Conservation (phyloP, 2,329 filamentous ascomycete species). For the Aspergillus sp. region DNA sequence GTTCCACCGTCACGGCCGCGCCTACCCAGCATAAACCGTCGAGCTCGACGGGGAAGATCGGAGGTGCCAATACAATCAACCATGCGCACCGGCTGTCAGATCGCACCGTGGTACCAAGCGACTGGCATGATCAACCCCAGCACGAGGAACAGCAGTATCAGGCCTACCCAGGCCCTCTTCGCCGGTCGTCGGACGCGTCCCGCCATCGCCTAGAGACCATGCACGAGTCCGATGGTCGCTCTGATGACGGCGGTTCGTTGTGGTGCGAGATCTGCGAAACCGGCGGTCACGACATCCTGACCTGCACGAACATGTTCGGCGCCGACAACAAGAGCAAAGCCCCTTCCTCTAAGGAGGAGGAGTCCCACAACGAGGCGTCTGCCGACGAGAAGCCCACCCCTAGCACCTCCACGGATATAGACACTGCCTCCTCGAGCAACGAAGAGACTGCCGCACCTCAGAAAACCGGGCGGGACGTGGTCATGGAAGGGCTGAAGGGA, state of each 20-base stretch:
- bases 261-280: conserved; percentile 98
- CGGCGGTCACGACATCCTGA: conserved; percentile 87
- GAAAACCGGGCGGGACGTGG: conserved; percentile 42
- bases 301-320: conserved; percentile 86
- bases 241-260: conserved; percentile 70
- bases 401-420: conserved; percentile 13
- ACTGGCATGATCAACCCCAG: conserved; percentile 38
- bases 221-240: conserved; percentile 51
- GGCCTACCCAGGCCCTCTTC: conserved; percentile 27
- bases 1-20: conserved; percentile 36
- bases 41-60: conserved; percentile 26
- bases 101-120: conserved; percentile 42
- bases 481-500: conserved; percentile 44
- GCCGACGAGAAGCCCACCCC: conserved; percentile 18
- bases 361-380: conserved; percentile 15
- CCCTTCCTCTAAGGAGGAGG: conserved; percentile 10
- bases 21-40: conserved; percentile 34
- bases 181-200: conserved; percentile 27
- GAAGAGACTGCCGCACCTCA: conserved; percentile 26
- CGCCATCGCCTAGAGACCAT: conserved; percentile 37
- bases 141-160: conserved; percentile 22
- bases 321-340: conserved; percentile 24
- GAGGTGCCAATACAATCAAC: conserved; percentile 24
- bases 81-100: conserved; percentile 43
- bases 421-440: conserved; percentile 13